Conservation (phyloP, 805 yeast genomes). For the Candida pini region DNA sequence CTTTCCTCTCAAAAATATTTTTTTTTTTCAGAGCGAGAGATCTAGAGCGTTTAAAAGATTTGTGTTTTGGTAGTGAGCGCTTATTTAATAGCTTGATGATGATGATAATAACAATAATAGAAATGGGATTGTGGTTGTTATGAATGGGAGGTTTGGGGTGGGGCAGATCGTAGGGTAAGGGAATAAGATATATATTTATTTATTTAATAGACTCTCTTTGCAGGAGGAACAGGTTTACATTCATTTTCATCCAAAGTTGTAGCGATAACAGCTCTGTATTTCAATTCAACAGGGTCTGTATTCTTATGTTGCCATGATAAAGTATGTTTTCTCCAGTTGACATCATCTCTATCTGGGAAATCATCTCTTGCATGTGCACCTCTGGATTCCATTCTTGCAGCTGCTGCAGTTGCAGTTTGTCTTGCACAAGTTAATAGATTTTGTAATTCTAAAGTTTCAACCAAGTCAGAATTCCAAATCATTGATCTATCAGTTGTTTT, state of each 20-base stretch:
- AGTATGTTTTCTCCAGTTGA: conserved; percentile 96
- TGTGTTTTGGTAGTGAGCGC: no score
- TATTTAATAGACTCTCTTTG: conserved; percentile 81
- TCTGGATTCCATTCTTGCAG: conserved; percentile 94
- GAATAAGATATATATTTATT: background rate
- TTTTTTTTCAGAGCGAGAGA: no score
- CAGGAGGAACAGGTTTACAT: conserved; percentile 95
- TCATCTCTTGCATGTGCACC: conserved; percentile 99
- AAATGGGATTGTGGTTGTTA: no score
- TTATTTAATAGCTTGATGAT: no score
- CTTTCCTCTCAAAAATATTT: no score
- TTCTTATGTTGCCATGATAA: conserved; percentile 78
- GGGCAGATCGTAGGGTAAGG: no score
- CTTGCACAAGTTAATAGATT: conserved; percentile 95
- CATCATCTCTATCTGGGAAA: conserved; percentile 93
- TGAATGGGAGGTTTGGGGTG: no score
- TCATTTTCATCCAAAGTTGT: conserved; percentile 86
- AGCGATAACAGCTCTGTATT: conserved; percentile 79
- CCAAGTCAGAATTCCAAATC: conserved; percentile 98
- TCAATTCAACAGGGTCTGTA: conserved; percentile 69
- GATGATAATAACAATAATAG: no score
- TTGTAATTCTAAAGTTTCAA: conserved; percentile 93
- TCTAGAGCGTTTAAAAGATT: no score
- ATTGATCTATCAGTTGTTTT: conserved; percentile 92
- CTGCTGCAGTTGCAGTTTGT: conserved; percentile 92